phyloP scores from a whole-genome alignment of 768 basidiomycete species.

The Podaxis mareebaensis region DNA sequence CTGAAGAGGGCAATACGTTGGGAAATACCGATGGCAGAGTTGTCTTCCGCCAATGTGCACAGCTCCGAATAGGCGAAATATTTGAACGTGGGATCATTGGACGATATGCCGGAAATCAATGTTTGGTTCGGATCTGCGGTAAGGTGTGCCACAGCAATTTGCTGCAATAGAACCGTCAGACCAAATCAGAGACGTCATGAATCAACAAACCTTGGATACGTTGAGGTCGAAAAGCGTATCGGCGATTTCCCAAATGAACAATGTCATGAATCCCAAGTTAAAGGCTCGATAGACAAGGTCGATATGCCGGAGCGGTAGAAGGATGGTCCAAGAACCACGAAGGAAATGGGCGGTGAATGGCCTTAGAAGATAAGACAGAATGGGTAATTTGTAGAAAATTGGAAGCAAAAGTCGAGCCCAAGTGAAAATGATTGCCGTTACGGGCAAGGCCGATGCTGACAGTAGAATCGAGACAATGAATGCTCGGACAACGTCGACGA shows the following conservation, averaged over 20 bases:
- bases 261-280: slow-evolving; percentile 50
- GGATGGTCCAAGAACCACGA: slow-evolving; percentile 53
- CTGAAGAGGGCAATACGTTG: slow-evolving; percentile 60
- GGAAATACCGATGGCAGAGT: slow-evolving; percentile 37
- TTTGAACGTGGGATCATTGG: slow-evolving; percentile 49
- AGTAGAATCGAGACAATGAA: slow-evolving; percentile 43
- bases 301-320: slow-evolving; percentile 48
- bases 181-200: background rate
- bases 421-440: slow-evolving; percentile 48
- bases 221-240: slow-evolving; percentile 60
- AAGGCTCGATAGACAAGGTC: slow-evolving; percentile 48
- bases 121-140: slow-evolving; percentile 55
- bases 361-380: slow-evolving; percentile 48
- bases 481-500: slow-evolving; percentile 25
- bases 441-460: slow-evolving; percentile 35
- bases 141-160: slow-evolving; percentile 42
- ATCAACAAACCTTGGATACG: slow-evolving; percentile 52
- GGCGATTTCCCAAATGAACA: slow-evolving; percentile 63
- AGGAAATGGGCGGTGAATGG: slow-evolving; percentile 69
- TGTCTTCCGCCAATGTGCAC: slow-evolving; percentile 45
- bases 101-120: slow-evolving; percentile 65
- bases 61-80: slow-evolving; percentile 73
- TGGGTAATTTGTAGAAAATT: slow-evolving; percentile 52
- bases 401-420: slow-evolving; percentile 50
- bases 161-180: slow-evolving; percentile 32